Conservation (phyloP, 1,284 basidiomycete species). For the Testicularia cyperi region DNA sequence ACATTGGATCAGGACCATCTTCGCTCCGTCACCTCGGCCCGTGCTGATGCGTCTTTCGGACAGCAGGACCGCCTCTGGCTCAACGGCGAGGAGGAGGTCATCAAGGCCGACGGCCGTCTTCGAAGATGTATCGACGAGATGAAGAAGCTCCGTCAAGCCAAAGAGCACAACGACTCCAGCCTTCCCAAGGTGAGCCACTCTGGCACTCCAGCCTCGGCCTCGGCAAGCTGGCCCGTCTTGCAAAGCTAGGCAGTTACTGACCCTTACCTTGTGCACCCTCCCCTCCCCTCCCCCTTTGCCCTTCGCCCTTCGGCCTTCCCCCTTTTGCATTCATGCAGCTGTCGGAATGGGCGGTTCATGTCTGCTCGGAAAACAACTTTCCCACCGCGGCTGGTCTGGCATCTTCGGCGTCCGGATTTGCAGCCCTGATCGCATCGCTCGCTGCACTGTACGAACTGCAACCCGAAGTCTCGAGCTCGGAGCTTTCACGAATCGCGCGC, state of each 20-base stretch:
- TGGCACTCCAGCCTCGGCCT: too few relatives aligned
- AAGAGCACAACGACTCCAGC: conserved; percentile 66
- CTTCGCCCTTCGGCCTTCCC: background rate
- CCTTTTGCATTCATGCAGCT: conserved; percentile 11
- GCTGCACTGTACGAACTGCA: conserved; percentile 82
- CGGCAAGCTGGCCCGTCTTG: too few relatives aligned
- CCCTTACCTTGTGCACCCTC: too few relatives aligned
- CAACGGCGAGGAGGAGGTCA: conserved; percentile 85
- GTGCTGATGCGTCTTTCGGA: conserved; percentile 75
- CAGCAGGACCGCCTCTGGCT: conserved; percentile 80
- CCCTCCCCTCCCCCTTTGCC: too few relatives aligned
- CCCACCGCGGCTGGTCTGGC: conserved; percentile 97
- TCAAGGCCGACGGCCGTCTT: conserved; percentile 77
- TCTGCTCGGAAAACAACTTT: conserved; percentile 97
- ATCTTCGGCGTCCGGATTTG: conserved; percentile 94
- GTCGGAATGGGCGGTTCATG: conserved; percentile 63
- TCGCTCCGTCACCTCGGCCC: conserved; percentile 87
- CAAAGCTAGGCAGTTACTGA: too few relatives aligned
- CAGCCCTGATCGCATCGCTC: conserved; percentile 87
- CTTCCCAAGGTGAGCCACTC: conserved; percentile 51
- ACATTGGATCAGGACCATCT: conserved; percentile 96
- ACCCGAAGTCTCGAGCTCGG: conserved; percentile 65
- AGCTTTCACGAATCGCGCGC: conserved; percentile 88
- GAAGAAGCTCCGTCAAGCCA: conserved; percentile 72
- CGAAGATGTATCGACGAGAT: conserved; percentile 86